phyloP scores from a whole-genome alignment of 2,329 filamentous ascomycete species.

The Calonectria henricotiae region DNA sequence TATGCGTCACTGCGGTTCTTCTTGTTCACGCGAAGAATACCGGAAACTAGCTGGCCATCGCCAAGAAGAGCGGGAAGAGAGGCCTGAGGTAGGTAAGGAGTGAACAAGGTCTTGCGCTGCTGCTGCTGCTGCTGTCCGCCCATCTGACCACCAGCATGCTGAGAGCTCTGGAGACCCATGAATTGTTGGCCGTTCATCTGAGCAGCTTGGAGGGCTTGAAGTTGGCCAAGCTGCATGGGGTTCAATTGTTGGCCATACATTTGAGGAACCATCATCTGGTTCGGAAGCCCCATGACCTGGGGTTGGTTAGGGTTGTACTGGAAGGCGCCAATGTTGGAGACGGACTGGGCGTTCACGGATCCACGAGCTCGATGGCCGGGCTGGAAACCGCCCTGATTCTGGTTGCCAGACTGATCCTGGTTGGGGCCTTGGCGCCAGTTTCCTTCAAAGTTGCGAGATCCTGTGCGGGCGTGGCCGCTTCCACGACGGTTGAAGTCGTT shows the following conservation, averaged over 20 bases:
- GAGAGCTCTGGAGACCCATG: slow-evolving; percentile 78
- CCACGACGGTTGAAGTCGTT: slow-evolving; percentile 83
- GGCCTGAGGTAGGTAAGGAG: slow-evolving; percentile 95
- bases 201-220: slow-evolving; percentile 92
- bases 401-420: slow-evolving; percentile 72
- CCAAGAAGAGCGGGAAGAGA: slow-evolving; percentile 91
- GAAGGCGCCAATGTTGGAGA: slow-evolving; percentile 88
- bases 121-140: slow-evolving; percentile 84
- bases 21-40: slow-evolving; percentile 98
- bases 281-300: slow-evolving; percentile 88
- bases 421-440: slow-evolving; percentile 89
- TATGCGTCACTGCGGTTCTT: slow-evolving; percentile 99
- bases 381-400: slow-evolving; percentile 82
- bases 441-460: slow-evolving; percentile 95
- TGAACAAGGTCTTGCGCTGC: slow-evolving; percentile 98
- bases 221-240: slow-evolving; percentile 88
- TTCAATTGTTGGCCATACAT: slow-evolving; percentile 93
- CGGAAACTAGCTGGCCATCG: slow-evolving; percentile 95
- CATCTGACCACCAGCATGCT: slow-evolving; percentile 79
- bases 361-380: slow-evolving; percentile 90
- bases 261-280: slow-evolving; percentile 88
- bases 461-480: slow-evolving; percentile 85
- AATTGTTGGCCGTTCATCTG: slow-evolving; percentile 86
- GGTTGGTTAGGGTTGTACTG: slow-evolving; percentile 88
- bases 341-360: slow-evolving; percentile 85